Conservation (phyloP, 2,329 filamentous ascomycete species). For the Aureobasidium namibiae region DNA sequence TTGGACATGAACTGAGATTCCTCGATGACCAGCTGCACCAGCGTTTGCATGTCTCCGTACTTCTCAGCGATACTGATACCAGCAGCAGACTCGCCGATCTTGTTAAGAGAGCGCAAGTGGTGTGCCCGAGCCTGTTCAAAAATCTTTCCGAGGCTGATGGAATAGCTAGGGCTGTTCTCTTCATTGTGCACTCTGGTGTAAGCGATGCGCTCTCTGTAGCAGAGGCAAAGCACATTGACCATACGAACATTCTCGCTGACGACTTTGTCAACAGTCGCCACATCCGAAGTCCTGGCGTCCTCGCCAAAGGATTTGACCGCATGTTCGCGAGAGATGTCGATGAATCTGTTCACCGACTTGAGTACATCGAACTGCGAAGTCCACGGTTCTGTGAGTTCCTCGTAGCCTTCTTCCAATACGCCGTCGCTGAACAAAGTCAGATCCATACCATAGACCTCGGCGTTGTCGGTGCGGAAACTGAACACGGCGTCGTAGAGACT, state of each 20-base stretch:
- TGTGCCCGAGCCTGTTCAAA: conserved; percentile 34
- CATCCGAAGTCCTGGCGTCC: conserved; percentile 24
- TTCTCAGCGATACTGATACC: conserved; percentile 56
- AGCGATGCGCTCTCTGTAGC: conserved; percentile 50
- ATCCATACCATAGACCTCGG: conserved; percentile 63
- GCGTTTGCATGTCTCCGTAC: conserved; percentile 53
- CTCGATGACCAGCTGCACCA: conserved; percentile 45
- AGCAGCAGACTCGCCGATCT: conserved; percentile 47
- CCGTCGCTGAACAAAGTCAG: conserved; percentile 51
- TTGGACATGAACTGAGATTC: conserved; percentile 33
- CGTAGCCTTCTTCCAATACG: conserved; percentile 40
- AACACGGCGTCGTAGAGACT: conserved; percentile 55
- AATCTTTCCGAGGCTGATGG: conserved; percentile 37
- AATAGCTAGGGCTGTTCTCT: conserved; percentile 40
- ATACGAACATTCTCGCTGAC: conserved; percentile 45
- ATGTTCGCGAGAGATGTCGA: conserved; percentile 34
- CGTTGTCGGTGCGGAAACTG: conserved; percentile 63
- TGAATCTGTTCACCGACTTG: conserved; percentile 28
- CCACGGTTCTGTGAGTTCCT: conserved; percentile 73
- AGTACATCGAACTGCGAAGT: conserved; percentile 55
- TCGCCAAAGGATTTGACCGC: conserved; percentile 25
- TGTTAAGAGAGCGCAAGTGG: conserved; percentile 34
- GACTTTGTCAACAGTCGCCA: conserved; percentile 37
- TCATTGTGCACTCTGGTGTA: conserved; percentile 50
- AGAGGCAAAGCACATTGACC: conserved; percentile 50